These are phyloP conservation scores for Sicyos edulis DNA, from an alignment of 306 rosid species.

Conservation along the genomic window DNA sequence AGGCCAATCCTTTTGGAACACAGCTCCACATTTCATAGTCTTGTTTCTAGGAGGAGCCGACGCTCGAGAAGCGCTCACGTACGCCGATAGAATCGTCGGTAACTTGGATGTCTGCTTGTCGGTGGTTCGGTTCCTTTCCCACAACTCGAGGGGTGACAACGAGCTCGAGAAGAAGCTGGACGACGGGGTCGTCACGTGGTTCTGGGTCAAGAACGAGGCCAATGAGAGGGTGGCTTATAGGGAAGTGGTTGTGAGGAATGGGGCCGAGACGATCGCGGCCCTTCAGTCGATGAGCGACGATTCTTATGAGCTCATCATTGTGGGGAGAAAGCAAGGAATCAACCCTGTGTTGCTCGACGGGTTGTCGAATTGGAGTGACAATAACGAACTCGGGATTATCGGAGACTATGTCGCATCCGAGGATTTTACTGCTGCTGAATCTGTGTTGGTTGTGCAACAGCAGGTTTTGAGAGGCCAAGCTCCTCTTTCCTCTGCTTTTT, in stretches of 20 bases:
- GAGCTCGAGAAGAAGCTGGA: conserved; percentile 80
- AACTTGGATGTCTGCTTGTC: conserved; percentile 31
- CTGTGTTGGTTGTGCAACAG: conserved; percentile 68
- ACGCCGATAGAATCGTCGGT: conserved; percentile 51
- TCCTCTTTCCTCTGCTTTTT: background rate
- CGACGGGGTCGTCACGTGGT: conserved; percentile 76
- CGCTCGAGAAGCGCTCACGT: conserved; percentile 66
- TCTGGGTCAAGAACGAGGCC: conserved; percentile 75
- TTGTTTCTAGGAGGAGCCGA: conserved; percentile 77
- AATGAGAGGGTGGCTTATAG: conserved; percentile 46
- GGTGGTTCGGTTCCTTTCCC: conserved; percentile 51
- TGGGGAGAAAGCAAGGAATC: conserved; percentile 72
- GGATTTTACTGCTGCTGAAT: conserved; percentile 52
- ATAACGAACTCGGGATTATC: conserved; percentile 54
- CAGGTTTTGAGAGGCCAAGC: conserved; percentile 48
- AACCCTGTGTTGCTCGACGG: conserved; percentile 57
- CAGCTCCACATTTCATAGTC: conserved; percentile 21
- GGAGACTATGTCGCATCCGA: conserved; percentile 69
- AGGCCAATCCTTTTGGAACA: background rate
- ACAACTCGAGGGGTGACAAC: conserved; percentile 36
- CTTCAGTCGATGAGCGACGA: conserved; percentile 44
- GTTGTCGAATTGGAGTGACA: conserved; percentile 51
- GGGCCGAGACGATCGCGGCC: conserved; percentile 52
- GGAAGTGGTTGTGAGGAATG: conserved; percentile 60
- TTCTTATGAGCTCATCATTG: conserved; percentile 49